A percentile compares a stretch with the other conserved stretches of the same genome.
Conservation (phyloP, 768 basidiomycete species). For the Pilatotrama ljubarskyi region DNA sequence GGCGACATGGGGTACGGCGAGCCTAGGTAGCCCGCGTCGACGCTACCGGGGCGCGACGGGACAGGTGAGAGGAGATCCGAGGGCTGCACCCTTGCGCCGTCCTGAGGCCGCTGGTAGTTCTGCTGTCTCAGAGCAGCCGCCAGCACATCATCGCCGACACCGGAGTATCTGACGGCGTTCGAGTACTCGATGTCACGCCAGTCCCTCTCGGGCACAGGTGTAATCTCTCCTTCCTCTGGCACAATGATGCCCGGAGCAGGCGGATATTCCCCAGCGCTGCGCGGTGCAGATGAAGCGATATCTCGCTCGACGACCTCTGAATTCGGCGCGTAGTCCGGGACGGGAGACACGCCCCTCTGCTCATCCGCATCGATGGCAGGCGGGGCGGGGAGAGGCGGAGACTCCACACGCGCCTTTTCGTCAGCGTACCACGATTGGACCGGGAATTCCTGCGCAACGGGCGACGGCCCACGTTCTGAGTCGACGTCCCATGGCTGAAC, state of each 20-base stretch:
- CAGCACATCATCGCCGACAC: constrained; percentile 9
- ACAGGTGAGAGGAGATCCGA: background rate
- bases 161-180: constrained; percentile 17
- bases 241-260: background rate
- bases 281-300: background rate
- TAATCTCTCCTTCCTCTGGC: background rate
- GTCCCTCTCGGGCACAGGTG: constrained; percentile 6
- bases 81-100: background rate
- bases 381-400: constrained; percentile 2
- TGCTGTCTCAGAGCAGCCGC: constrained; percentile 12
- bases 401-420: background rate
- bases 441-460: background rate
- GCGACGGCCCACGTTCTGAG: constrained; percentile 15
- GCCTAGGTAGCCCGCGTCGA: background rate
- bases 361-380: constrained; percentile 14
- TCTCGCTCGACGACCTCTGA: background rate
- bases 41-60: constrained; percentile 2
- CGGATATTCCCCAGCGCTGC: background rate
- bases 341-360: constrained; percentile 16
- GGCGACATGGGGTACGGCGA: constrained; percentile 14
- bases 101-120: background rate
- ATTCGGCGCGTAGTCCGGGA: background rate
- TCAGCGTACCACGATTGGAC: background rate
- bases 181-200: constrained; percentile 21
- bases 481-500: constrained; percentile 20